Base-by-base conservation (phyloP, 2,329 filamentous ascomycete species). In the Trichoderma koningii region DNA sequence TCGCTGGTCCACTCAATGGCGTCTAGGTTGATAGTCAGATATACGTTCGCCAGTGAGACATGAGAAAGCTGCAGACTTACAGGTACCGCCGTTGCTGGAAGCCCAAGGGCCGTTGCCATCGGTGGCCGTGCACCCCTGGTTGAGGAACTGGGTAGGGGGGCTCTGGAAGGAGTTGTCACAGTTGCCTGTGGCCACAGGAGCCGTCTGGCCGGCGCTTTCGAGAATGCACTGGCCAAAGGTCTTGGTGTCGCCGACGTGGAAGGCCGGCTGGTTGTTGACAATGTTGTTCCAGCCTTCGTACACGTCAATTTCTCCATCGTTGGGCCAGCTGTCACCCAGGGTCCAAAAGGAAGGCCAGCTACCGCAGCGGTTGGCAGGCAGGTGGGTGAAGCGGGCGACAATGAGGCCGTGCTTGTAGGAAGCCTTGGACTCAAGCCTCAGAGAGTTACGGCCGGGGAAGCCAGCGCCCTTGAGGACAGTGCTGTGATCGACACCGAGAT, bases 291-390 rank as follows among this genome's bases (percentile, higher is more conserved):
- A 87, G 59, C 84, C 83, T 77, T 91, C 88, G 69, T 89, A 85
- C 67, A 91, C 85, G 71, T 90, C 87, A 68, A 90, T 82, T 75
- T 90, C 88, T 65, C 87, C 88, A 65, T 80, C 79, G 26, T 73
- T 75, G 12, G 87, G 87, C 87, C 88, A 90, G 68, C 80, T 73
- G 42, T 75, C 70, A 38, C 82, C 82, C 55, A 79, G 79, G 61
- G 81, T 79, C 82, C 83, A 85, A 75, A 89, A 82, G 77, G 89
- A 88, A 4, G 90, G 90, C 90, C 90, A 93, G 7, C 84, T 81
- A 57, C 90, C 89, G 70, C 90, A 92, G 50, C 81, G 78, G 10
- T 83, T 81, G 63, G 79, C 81, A 34, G 90, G 89, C 77, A 93
- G 87, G 71, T 92, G 89, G 15, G 78, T 81, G 68, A 92, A 85